A percentile compares a stretch with the other conserved stretches of the same genome.
phyloP scores from a whole-genome alignment of 1,139 yeast species.

The Entelexis sorbosivorans region DNA sequence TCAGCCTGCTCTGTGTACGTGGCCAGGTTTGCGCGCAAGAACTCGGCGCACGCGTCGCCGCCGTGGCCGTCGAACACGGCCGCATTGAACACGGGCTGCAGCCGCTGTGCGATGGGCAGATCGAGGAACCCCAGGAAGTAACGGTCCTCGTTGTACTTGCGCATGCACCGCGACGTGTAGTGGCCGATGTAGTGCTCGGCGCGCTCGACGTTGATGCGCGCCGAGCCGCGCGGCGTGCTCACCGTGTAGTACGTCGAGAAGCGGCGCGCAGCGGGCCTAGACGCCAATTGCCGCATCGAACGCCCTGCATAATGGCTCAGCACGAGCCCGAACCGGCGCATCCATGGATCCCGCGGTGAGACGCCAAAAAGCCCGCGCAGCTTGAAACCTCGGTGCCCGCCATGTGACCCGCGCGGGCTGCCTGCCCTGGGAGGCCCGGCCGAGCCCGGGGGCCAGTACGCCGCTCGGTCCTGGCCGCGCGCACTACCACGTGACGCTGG shows the following conservation, averaged over 20 bases:
- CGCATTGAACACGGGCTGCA: constrained; percentile 44
- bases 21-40: constrained; percentile 45
- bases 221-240: constrained; percentile 11
- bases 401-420: neutral
- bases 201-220: constrained; percentile 24
- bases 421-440: neutral
- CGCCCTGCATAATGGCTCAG: neutral
- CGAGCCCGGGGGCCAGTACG: too few relatives aligned
- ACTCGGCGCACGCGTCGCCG: constrained; percentile 61
- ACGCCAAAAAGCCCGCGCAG: neutral
- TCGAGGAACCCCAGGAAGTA: constrained; percentile 51
- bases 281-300: neutral
- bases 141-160: constrained; percentile 72
- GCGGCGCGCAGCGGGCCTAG: neutral
- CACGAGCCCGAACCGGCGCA: constrained; percentile 3
- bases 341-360: constrained; percentile 1
- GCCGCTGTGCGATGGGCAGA: constrained; percentile 33
- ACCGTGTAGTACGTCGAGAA: constrained; percentile 14
- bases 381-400: neutral
- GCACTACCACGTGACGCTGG: neutral
- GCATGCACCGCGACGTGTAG: constrained; percentile 59
- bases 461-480: neutral
- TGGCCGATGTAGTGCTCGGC: constrained; percentile 78
- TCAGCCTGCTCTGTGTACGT: constrained; percentile 43
- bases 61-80: constrained; percentile 92